These are phyloP conservation scores for Calonectria pseudoturangicola DNA, from an alignment of 2,329 filamentous ascomycete genomes.

Conservation along the genomic window DNA sequence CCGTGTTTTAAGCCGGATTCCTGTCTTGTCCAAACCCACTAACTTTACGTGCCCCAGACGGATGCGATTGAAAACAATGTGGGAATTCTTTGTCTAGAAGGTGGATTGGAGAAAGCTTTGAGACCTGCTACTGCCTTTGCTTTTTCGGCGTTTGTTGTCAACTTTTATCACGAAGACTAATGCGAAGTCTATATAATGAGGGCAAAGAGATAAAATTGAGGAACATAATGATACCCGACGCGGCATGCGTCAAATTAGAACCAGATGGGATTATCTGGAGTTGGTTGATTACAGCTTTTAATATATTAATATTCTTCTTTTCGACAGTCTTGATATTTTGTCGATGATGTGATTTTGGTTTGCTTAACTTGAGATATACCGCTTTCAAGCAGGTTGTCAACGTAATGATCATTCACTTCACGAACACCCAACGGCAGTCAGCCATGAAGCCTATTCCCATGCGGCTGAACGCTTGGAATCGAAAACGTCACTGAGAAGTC, in stretches of 20 bases:
- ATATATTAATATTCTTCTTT: neutral
- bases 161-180: no score
- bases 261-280: no score
- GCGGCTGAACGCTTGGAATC: neutral
- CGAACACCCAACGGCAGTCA: neutral
- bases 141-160: no score
- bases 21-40: neutral
- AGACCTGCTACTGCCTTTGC: no score
- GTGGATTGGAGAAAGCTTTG: neutral
- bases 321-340: neutral
- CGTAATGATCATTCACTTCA: neutral
- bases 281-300: neutral
- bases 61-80: neutral
- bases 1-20: no score
- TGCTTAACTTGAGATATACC: no score
- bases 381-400: no score
- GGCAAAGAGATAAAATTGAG: neutral
- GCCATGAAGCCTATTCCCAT: no score
- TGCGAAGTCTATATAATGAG: no score
- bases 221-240: neutral
- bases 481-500: neutral
- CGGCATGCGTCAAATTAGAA: neutral
- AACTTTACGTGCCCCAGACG: neutral
- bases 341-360: no score
- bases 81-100: neutral